Percentiles rank a stretch among this genome's conserved stretches.
Evolutionary conservation across 1,284 basidiomycete genomes (phyloP).

Genomic region (Sanghuangporus weigelae): DNA sequence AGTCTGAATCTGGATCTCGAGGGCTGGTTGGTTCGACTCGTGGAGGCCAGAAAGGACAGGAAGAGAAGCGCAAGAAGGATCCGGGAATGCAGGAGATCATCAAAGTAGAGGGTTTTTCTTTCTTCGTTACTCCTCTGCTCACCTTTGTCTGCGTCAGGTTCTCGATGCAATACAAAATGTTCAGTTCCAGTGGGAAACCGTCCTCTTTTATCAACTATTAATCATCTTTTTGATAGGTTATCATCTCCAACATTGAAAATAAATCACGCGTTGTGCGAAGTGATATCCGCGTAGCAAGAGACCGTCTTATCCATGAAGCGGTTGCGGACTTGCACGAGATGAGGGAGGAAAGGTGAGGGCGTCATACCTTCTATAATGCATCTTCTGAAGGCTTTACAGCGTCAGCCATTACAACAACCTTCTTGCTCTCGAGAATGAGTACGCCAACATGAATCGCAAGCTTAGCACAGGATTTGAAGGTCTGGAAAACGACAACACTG

Average conservation of each 20-base stretch:
- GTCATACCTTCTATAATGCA: neutral
- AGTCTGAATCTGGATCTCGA: neutral
- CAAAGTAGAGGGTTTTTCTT: neutral
- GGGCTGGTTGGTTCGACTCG: neutral
- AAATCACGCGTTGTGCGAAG: conserved; percentile 37
- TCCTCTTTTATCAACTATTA: neutral
- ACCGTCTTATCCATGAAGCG: conserved; percentile 37
- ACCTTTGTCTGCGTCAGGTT: neutral
- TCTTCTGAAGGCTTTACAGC: conserved; percentile 23
- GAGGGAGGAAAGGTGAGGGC: conserved; percentile 33
- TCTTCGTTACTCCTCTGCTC: neutral
- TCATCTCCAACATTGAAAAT: conserved; percentile 37
- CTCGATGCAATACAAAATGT: conserved; percentile 16
- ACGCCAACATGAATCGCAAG: conserved; percentile 32
- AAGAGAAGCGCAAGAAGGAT: conserved; percentile 6
- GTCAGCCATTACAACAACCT: conserved; percentile 36
- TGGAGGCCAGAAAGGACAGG: neutral
- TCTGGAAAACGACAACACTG: conserved; percentile 28
- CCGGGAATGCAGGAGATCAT: conserved; percentile 16
- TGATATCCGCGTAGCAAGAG: conserved; percentile 36
- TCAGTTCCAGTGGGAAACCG: too few relatives aligned
- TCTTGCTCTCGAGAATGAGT: conserved; percentile 38
- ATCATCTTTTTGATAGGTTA: conserved; percentile 29
- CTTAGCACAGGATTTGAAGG: conserved; percentile 32
- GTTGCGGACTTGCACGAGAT: conserved; percentile 35